Percentiles rank a stretch among this genome's conserved stretches.
Conservation (phyloP, 2,329 filamentous ascomycete genomes). For the Botrytis tulipae region DNA sequence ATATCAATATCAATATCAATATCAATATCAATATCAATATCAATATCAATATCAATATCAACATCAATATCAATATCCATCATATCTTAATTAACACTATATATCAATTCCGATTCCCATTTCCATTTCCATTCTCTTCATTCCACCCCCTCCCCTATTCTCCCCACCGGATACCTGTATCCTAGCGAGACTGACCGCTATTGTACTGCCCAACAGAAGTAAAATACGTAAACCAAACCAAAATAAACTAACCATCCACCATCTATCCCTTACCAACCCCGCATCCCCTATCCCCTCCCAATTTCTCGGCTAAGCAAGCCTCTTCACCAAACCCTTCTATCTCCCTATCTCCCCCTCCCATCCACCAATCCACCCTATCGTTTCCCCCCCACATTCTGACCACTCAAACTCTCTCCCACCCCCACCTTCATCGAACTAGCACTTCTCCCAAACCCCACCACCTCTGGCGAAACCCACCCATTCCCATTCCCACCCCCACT, state of each 20-base stretch:
- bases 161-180: neutral
- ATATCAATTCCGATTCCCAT: no score
- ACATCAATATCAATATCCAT: no score
- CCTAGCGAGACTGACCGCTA: neutral
- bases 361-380: neutral
- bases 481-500: slow-evolving; percentile 21
- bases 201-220: neutral
- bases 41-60: no score
- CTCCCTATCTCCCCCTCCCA: neutral
- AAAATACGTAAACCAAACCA: no score
- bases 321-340: neutral
- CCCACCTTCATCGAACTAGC: slow-evolving; percentile 26
- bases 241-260: neutral
- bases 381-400: slow-evolving; percentile 25
- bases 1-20: no score
- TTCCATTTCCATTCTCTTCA: no score
- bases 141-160: neutral
- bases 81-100: no score
- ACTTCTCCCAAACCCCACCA: slow-evolving; percentile 31
- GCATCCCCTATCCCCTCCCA: no score
- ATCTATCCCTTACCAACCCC: no score
- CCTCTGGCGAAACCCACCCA: slow-evolving; percentile 22
- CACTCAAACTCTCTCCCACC: slow-evolving; percentile 30
- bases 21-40: no score
- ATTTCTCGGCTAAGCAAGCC: neutral